Conservation (phyloP, 2,329 filamentous ascomycete genomes). For the Penicillium sp. region DNA sequence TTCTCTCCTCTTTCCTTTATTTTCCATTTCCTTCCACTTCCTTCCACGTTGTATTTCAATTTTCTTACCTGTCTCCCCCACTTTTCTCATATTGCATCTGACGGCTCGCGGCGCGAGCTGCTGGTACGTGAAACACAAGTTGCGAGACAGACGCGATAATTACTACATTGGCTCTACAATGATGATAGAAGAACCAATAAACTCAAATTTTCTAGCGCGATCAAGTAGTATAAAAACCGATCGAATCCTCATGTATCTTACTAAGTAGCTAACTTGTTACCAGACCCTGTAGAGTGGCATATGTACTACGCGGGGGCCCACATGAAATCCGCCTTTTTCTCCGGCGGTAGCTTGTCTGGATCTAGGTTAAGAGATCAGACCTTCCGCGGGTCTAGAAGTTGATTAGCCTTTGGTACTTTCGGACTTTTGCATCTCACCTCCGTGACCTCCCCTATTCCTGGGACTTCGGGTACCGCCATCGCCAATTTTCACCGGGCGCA, state of each 20-base stretch:
- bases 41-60: constrained; percentile 17
- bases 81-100: constrained; percentile 2
- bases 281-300: too few species aligned
- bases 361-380: constrained; percentile 14
- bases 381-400: constrained; percentile 1
- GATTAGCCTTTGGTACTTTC: constrained; percentile 1
- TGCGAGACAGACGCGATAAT: background rate
- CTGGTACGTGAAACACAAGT: background rate
- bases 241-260: too few species aligned
- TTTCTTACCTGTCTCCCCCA: constrained; percentile 10
- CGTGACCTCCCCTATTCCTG: background rate
- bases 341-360: constrained; percentile 29
- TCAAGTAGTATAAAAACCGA: too few species aligned
- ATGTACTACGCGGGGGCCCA: too few species aligned
- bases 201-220: background rate
- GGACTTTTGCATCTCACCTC: background rate
- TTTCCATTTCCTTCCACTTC: constrained; percentile 22
- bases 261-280: too few species aligned
- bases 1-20: background rate
- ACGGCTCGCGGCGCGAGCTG: constrained; percentile 1
- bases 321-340: too few species aligned
- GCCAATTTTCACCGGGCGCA: constrained; percentile 8
- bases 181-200: constrained; percentile 3
- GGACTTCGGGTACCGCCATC: background rate
- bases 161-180: background rate